Base-by-base conservation (phyloP, 805 yeast genomes). In the Komagataella kurtzmanii region DNA sequence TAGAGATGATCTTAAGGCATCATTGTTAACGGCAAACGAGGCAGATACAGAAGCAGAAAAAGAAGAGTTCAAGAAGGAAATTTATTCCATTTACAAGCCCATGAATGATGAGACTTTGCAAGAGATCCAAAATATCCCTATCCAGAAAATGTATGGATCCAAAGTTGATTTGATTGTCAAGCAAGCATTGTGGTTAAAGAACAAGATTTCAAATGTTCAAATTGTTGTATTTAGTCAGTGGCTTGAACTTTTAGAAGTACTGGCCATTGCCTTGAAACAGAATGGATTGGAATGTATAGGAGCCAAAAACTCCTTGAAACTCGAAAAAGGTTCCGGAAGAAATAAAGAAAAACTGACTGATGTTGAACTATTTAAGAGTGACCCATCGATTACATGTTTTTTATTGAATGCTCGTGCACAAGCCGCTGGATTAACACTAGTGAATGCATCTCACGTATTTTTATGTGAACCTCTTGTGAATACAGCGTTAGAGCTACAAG, bases 381-480 rank as follows among this genome's bases (percentile, higher is more conserved):
- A 78, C 56, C 69, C 78, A 3, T 62, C 70, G 0, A 75, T 85
- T n/a, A 86, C 97, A 0, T 91, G 98, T 64, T 83, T 91, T 60
- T 65, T 93, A 24, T 66, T 93, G 56, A 88, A 88, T 65, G 91
- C 96, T 0, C 83, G 80, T 56, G 83, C 90, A 0, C 88, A 90
- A 61, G 89, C 96, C 7, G 82, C 97, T 12, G 99, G 99, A 0
- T 70, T 93, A 55, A 93, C 96, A 7, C 71, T 93, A 52, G 81
- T 89, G 7, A 91, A 91, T 69, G 98, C 99, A 0, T 85, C 86
- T 2, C 97, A 93, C 63, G 91, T 93, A 0, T 84, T 90, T 55
- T 64, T 93, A 4, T 86, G 97, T 64, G 99, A 93, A 66, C 98
- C 99, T 1, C 72, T 93, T 53, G 83, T 93, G 14, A 89, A 89